Base-by-base conservation (phyloP, 2,329 filamentous ascomycete genomes). In the Ceratocystis ficicola region DNA sequence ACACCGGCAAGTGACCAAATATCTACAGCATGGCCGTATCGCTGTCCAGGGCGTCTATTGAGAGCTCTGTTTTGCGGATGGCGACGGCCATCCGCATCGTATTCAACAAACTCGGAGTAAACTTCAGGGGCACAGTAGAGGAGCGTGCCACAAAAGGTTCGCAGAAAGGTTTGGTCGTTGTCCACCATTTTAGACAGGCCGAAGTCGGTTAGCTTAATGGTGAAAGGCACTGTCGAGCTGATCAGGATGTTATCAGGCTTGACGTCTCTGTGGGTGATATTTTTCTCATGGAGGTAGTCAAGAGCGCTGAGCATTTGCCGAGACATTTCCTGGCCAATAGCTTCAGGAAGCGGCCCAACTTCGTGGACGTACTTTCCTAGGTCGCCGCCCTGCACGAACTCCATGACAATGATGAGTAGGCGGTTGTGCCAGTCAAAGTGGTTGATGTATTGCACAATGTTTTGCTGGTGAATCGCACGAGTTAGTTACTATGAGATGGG, bases 191-290 rank as follows among this genome's bases (percentile, higher is more conserved):
- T 99, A 1, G 94, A 97, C 3, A 99, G 77, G 2, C 94, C 94
- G 77, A 99, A 99, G 73, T 99, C 94, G 0, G 94, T 96, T 15
- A 99, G 79, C 75, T 99, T 97, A 71, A 97, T 87, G 15, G 83
- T 80, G 62, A 96, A 83, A 0, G 92, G 91, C 5, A 86, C 79
- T 8, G 84, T 74, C 0, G 85, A 86, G 10, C 86, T 80, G 70
- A 97, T 89, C 50, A 99, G 80, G 68, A 99, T 96, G 72, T 99
- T 99, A 78, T 99, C 94, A 0, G 94, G 94, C 73, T 99, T 99
- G 72, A 99, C 91, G 74, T 99, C 94, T n/a, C 94, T 88, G 76
- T 99, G 94, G 0, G 93, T 97, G 71, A 99, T 96, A 72, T 88
- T 90, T 71, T 88, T 87, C 64, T 81, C 79, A 74, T 99, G 94